Evolutionary conservation across 768 basidiomycete species (phyloP), one percentile per base, ranked within the genome.

Genomic region (Tubosaeta sp.): DNA sequence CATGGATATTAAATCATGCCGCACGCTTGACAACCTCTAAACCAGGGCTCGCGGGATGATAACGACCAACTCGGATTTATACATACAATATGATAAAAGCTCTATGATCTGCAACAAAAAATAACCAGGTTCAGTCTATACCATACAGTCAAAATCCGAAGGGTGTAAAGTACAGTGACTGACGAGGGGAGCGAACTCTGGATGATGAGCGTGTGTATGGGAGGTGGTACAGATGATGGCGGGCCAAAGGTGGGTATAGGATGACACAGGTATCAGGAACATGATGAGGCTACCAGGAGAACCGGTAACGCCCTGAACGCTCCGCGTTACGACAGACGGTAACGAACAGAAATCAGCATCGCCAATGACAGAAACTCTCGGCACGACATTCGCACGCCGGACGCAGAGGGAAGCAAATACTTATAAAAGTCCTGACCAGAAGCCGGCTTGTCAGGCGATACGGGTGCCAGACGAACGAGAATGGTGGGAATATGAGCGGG

Each of bases 221-320:
- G 44, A 46, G 45, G 59, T 65, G 51, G 46, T 66, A 66, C 62
- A 65, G 31, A 60, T 64, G 64, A 56, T 55, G 62, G 52, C 27
- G 56, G 64, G 53, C 43, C 17, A 43, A 51, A 22, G 46, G 59
- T 58, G 64, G 65, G 65, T 67, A 67, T 67, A 64, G 53, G 43
- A 45, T 48, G 63, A 53, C 64, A 65, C 57, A 67, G 65, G 65
- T 67, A 67, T 67, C 57, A 64, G 60, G 57, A 53, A 61, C 59
- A 57, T 11, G 54, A 51, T 29, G 39, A 53, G 43, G 53, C 51
- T 46, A 57, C 53, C 55, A 48, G 53, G 52, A 53, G 41, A 54
- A 53, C 42, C 45, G 53, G 51, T 44, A 58, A 55, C 38, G 52
- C 49, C 53, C 55, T 62, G 52, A 32, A 51, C 34, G 46, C 48